phyloP scores from a whole-genome alignment of 179 eudicot species.

The Drosera spatulata region DNA sequence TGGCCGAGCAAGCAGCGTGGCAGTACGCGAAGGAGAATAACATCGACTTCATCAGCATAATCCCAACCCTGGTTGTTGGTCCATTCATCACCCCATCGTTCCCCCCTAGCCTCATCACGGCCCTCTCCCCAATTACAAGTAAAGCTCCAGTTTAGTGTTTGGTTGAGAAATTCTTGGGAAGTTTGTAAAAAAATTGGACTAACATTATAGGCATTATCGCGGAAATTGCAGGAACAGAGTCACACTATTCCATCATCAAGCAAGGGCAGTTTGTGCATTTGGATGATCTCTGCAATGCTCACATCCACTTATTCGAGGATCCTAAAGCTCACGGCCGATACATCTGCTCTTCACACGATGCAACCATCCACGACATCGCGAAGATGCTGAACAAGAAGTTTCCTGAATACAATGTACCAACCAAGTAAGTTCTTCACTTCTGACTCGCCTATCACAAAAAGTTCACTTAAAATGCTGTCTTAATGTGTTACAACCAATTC shows the following conservation, averaged over 20 bases:
- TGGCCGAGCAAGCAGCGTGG: conserved; percentile 84
- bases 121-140: conserved; percentile 77
- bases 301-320: conserved; percentile 69
- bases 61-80: conserved; percentile 80
- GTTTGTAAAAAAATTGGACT: too few species aligned
- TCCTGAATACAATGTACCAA: conserved; percentile 74
- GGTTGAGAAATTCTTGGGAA: too few species aligned
- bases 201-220: neutral
- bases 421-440: conserved; percentile 25
- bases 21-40: conserved; percentile 64
- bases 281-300: conserved; percentile 87
- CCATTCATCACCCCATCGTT: conserved; percentile 69
- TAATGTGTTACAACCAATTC: too few species aligned
- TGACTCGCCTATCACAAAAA: too few species aligned
- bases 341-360: conserved; percentile 74
- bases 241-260: conserved; percentile 69
- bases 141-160: neutral
- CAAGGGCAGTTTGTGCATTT: conserved; percentile 85
- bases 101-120: conserved; percentile 90
- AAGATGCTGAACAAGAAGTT: conserved; percentile 54
- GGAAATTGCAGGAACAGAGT: conserved; percentile 59
- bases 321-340: conserved; percentile 70
- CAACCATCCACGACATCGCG: conserved; percentile 54
- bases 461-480: too few species aligned
- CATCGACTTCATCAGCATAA: conserved; percentile 66